Evolutionary conservation across 805 yeast species (phyloP), one percentile per base, ranked within the genome.

Genomic region (Teunomyces atbi): DNA sequence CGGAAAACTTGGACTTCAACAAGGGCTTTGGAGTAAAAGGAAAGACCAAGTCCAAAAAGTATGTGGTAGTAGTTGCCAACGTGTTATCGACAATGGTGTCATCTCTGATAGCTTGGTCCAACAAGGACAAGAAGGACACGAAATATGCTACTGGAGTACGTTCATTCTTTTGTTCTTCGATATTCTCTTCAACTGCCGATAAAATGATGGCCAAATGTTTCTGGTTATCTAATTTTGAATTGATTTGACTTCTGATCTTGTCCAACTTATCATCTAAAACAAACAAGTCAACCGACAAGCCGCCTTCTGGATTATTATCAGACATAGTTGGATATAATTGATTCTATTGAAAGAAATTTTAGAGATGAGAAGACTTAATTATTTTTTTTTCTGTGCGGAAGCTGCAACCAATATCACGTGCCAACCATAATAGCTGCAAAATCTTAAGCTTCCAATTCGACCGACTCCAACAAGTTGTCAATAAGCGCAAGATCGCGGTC

Each of bases 111-210:
- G 90, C 76, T 63, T 89, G 95, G 49, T 89, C 95, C 48, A 94
- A 71, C 21, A 94, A 69, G 1, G 96, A 78, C 50, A 92, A 68
- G 52, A 92, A 84, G 0, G 97, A 87, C 13, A 91, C 83, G 57
- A 90, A 83, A 65, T 94, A 94, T 0, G 96, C 84, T 21, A 88
- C 84, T 21, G 96, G 83, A 12, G 86, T 74, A 48, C 71, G 74
- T 40, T 76, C 75, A 42, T 79, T 79, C 37, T 76, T 73, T 55
- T 84, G 87, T 52, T 83, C 89, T 37, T 77, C 74, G 37, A 94
- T 77, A 55, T 88, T 88, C 56, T 89, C 96, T 62, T 94, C 99
- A 41, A 94, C 91, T 3, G 97, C 96, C 18, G 85, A 78, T 41
- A 94, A 74, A 46, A 92, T 83, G 21, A 89, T 68, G 6, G 97